phyloP scores from a whole-genome alignment of 192 early-diverging fungal genomes.

The Backusella sp. region DNA sequence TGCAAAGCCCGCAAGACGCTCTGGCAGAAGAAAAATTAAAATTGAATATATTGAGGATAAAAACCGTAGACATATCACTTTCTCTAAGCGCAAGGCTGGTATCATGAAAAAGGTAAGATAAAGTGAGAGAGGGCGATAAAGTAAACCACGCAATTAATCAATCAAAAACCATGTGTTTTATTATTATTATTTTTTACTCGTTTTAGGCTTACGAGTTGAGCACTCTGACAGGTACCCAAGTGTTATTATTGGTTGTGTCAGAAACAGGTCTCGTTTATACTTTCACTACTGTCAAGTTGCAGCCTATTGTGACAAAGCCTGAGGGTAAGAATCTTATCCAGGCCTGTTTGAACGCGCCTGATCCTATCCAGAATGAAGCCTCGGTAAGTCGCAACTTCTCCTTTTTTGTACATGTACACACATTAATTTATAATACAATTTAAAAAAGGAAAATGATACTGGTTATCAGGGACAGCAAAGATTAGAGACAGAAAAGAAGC shows the following conservation, averaged over 20 bases:
- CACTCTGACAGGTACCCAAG: slow-evolving; percentile 94
- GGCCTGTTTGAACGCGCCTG: slow-evolving; percentile 84
- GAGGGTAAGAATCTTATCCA: slow-evolving; percentile 94
- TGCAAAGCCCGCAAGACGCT: slow-evolving; percentile 55
- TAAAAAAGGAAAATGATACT: slow-evolving; percentile 8
- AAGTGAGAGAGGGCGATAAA: neutral
- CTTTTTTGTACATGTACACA: neutral
- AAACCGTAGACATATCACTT: slow-evolving; percentile 87
- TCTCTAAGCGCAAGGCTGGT: slow-evolving; percentile 91
- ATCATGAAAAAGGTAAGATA: slow-evolving; percentile 91
- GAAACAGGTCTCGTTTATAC: slow-evolving; percentile 95
- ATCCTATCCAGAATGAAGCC: slow-evolving; percentile 31
- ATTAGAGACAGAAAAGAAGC: slow-evolving; percentile 1
- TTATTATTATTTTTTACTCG: neutral
- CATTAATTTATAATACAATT: neutral
- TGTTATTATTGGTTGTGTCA: slow-evolving; percentile 87
- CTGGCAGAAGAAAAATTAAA: slow-evolving; percentile 90
- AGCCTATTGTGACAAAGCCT: slow-evolving; percentile 86
- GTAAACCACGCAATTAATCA: neutral
- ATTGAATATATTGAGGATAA: slow-evolving; percentile 95
- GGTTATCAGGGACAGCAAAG: neutral
- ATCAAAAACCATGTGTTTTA: neutral
- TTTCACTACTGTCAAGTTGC: slow-evolving; percentile 91
- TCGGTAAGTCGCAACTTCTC: neutral
- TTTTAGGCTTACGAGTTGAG: slow-evolving; percentile 84